phyloP scores from a whole-genome alignment of 2,329 filamentous ascomycete genomes.

The Aspergillus bombycis region DNA sequence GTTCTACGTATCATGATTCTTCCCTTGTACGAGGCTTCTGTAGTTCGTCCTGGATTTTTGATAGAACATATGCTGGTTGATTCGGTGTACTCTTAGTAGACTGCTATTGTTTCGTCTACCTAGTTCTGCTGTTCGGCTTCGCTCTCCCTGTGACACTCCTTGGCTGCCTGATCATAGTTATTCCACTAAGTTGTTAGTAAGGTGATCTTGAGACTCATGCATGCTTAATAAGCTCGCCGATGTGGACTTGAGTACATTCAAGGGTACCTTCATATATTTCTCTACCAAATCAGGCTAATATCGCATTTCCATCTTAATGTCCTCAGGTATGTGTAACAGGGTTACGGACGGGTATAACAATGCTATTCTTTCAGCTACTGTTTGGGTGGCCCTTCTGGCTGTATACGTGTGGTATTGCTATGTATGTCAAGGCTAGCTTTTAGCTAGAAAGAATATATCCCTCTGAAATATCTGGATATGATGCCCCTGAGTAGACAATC shows the following conservation, averaged over 20 bases:
- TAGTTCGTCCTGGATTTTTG: background rate
- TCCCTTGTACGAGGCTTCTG: background rate
- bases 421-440: background rate
- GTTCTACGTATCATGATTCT: background rate
- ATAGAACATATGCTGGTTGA: background rate
- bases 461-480: background rate
- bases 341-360: background rate
- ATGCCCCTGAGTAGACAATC: background rate
- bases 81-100: background rate
- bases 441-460: background rate
- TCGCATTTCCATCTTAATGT: background rate
- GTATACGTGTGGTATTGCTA: background rate
- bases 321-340: background rate
- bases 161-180: too few species aligned
- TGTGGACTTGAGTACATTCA: background rate
- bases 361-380: background rate
- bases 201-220: background rate
- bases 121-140: background rate
- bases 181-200: background rate
- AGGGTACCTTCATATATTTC: background rate
- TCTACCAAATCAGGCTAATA: background rate
- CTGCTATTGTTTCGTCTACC: background rate
- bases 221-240: background rate
- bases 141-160: too few species aligned
- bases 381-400: background rate